phyloP scores from a whole-genome alignment of 495 filamentous ascomycete genomes.

The Annulohypoxylon moriforme region DNA sequence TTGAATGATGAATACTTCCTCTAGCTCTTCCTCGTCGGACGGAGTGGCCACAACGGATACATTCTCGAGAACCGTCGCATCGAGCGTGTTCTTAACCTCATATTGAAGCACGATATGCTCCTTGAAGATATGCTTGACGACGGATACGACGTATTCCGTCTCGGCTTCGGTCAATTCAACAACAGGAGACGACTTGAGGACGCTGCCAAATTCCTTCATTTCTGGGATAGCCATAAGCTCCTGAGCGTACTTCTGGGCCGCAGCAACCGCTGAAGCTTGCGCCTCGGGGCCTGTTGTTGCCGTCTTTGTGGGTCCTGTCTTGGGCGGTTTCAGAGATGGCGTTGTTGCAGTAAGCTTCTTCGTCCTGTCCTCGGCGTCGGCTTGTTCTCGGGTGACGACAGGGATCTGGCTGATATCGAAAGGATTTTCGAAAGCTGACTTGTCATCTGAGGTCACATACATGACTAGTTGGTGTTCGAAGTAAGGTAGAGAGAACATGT shows the following conservation, averaged over 20 bases:
- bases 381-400: constrained; percentile 95
- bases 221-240: constrained; percentile 90
- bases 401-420: constrained; percentile 93
- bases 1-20: constrained; percentile 94
- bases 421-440: constrained; percentile 81
- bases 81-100: constrained; percentile 96
- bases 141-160: constrained; percentile 94
- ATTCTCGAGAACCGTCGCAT: constrained; percentile 88
- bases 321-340: constrained; percentile 94
- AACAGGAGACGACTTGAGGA: constrained; percentile 87
- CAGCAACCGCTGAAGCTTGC: constrained; percentile 75
- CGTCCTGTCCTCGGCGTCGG: constrained; percentile 94
- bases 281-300: constrained; percentile 76
- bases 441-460: constrained; percentile 93
- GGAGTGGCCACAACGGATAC: constrained; percentile 90
- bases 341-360: constrained; percentile 94
- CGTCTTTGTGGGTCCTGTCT: constrained; percentile 81
- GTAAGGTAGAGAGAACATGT: constrained; percentile 91
- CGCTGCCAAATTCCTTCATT: constrained; percentile 83
- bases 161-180: constrained; percentile 96
- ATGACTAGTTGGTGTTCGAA: constrained; percentile 98
- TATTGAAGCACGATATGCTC: constrained; percentile 97
- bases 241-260: constrained; percentile 86
- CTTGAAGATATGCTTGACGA: constrained; percentile 97
- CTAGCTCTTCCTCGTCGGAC: constrained; percentile 81